A percentile compares a stretch with the other conserved stretches of the same genome.
These are phyloP conservation scores for Glebionis coronaria DNA, from an alignment of 129 eudicot species.

Conservation along the genomic window DNA sequence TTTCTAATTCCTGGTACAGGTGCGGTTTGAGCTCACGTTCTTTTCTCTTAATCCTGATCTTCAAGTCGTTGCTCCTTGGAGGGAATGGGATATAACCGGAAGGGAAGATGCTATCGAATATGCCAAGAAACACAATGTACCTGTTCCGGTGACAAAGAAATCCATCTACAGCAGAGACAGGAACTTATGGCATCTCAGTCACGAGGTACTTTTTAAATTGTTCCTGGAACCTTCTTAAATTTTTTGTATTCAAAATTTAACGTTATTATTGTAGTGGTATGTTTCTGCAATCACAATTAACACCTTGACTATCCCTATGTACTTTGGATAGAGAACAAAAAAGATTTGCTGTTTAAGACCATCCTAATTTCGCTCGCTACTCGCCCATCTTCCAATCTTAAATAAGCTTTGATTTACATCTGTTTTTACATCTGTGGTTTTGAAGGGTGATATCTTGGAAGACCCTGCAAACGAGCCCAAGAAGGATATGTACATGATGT, in stretches of 20 bases:
- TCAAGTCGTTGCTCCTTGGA: constrained; percentile 98
- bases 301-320: background rate
- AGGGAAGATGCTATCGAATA: constrained; percentile 99
- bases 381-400: background rate
- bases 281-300: background rate
- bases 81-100: constrained; percentile 96
- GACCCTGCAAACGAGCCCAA: constrained; percentile 96
- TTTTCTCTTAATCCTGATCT: constrained; percentile 96
- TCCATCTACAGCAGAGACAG: constrained; percentile 98
- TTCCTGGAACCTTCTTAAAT: background rate
- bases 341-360: no score
- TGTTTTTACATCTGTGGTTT: background rate
- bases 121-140: constrained; percentile 86
- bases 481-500: constrained; percentile 98
- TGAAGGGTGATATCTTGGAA: constrained; percentile 92
- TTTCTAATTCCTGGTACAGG: constrained; percentile 36
- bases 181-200: constrained; percentile 95
- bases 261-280: background rate
- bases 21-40: constrained; percentile 95
- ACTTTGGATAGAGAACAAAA: background rate
- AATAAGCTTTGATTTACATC: background rate
- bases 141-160: constrained; percentile 93
- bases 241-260: background rate
- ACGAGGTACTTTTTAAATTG: constrained; percentile 60
- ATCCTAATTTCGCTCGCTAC: background rate